phyloP scores from a whole-genome alignment of 2,329 filamentous ascomycete genomes.

The Colletotrichum sp. region DNA sequence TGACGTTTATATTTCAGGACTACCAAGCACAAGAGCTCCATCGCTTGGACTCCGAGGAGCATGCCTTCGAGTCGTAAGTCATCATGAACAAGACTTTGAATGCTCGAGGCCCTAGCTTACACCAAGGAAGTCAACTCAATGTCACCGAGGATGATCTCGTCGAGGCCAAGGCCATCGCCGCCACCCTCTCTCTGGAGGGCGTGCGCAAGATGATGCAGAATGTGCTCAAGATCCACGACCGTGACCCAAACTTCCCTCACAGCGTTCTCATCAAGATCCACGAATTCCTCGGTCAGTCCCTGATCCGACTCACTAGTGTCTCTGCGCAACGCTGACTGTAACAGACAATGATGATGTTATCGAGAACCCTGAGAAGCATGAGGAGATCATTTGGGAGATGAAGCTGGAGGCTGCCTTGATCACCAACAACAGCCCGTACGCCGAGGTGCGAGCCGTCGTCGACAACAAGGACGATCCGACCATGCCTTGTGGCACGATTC shows the following conservation, averaged over 20 bases:
- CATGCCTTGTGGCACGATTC: constrained; percentile 58
- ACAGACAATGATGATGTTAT: constrained; percentile 33
- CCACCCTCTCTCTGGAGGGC: constrained; percentile 36
- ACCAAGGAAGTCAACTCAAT: constrained; percentile 28
- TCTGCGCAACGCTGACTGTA: not conserved
- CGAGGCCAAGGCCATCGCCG: constrained; percentile 45
- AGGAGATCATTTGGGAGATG: constrained; percentile 56
- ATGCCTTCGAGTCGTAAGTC: constrained; percentile 14
- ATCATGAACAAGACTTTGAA: fast-evolving
- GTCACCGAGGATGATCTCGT: constrained; percentile 49
- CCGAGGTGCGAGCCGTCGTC: constrained; percentile 61
- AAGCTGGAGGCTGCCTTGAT: constrained; percentile 60
- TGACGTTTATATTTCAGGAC: not conserved
- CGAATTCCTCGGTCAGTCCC: constrained; percentile 47
- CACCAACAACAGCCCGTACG: constrained; percentile 61
- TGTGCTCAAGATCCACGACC: constrained; percentile 45
- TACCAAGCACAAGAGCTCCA: not conserved
- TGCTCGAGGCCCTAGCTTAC: not conserved
- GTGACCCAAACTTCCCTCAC: constrained; percentile 48
- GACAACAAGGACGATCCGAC: constrained; percentile 59
- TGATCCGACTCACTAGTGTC: not conserved
- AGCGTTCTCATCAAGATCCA: constrained; percentile 44
- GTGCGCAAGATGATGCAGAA: constrained; percentile 42
- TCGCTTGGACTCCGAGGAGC: constrained; percentile 9
- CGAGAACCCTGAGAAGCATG: constrained; percentile 49